Conservation (phyloP, 2,329 filamentous ascomycete genomes). For the Calonectria honghensis region DNA sequence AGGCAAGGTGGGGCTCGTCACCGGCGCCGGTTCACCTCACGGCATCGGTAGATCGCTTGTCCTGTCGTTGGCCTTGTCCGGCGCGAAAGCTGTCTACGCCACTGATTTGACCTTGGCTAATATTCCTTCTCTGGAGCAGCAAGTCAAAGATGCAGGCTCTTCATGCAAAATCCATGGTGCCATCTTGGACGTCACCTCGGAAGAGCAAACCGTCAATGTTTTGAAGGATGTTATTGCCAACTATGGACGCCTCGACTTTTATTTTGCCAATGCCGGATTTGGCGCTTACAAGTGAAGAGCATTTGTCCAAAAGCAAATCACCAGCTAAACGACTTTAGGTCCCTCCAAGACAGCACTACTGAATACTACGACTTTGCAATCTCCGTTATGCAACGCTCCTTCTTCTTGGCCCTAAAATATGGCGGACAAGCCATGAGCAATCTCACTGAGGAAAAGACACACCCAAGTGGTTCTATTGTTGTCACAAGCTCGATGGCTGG, state of each 20-base stretch:
- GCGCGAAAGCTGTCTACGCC: slow-evolving; percentile 46
- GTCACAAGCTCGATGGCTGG: slow-evolving; percentile 44
- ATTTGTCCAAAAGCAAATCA: background rate
- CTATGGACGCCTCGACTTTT: slow-evolving; percentile 48
- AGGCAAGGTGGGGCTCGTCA: slow-evolving; percentile 52
- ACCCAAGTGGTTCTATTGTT: slow-evolving; percentile 43
- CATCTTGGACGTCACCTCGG: slow-evolving; percentile 31
- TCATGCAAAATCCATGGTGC: slow-evolving; percentile 8
- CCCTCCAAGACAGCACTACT: slow-evolving; percentile 33
- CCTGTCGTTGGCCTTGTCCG: slow-evolving; percentile 43
- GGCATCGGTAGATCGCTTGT: slow-evolving; percentile 54
- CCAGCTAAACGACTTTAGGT: background rate
- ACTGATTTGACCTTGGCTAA: slow-evolving; percentile 43
- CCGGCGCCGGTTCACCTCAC: slow-evolving; percentile 54
- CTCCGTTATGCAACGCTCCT: slow-evolving; percentile 41
- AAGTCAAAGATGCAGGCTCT: slow-evolving; percentile 24
- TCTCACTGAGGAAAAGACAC: slow-evolving; percentile 30
- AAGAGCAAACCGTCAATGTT: slow-evolving; percentile 33
- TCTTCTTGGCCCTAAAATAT: slow-evolving; percentile 48
- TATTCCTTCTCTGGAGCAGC: slow-evolving; percentile 29
- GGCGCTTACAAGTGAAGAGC: slow-evolving; percentile 37
- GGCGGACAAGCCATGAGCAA: slow-evolving; percentile 45
- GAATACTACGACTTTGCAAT: slow-evolving; percentile 34
- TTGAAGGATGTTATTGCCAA: slow-evolving; percentile 13
- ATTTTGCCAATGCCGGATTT: slow-evolving; percentile 49